Percentiles rank a stretch among this genome's conserved stretches.
These are phyloP conservation scores for Rhodosporidiobolus odoratus DNA, from an alignment of 768 basidiomycete species.

Conservation along the genomic window DNA sequence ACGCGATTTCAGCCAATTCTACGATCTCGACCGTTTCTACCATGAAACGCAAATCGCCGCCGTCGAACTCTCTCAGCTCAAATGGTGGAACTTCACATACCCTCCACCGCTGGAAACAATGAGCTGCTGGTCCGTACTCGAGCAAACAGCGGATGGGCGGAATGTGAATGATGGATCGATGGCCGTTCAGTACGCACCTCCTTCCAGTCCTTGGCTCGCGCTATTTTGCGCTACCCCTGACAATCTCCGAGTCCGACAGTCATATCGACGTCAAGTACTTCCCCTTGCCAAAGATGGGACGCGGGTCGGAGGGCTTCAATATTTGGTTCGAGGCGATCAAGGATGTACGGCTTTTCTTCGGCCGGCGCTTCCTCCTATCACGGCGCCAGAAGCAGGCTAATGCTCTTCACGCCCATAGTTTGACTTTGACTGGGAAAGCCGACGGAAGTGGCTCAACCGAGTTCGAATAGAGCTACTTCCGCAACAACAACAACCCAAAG, in stretches of 20 bases:
- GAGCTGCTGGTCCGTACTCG: slow-evolving; percentile 32
- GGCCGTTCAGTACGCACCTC: slow-evolving; percentile 10
- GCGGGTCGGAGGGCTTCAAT: background rate
- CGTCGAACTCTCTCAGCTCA: slow-evolving; percentile 16
- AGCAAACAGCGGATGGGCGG: slow-evolving; percentile 1
- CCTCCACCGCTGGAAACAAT: slow-evolving; percentile 9
- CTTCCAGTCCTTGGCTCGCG: background rate
- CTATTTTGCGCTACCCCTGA: background rate
- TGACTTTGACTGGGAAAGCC: slow-evolving; percentile 15
- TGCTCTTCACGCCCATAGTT: background rate
- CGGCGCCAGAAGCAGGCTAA: background rate
- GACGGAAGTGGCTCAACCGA: slow-evolving; percentile 10
- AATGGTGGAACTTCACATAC: background rate
- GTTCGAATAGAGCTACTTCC: slow-evolving; percentile 22
- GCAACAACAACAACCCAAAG: background rate
- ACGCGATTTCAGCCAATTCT: slow-evolving; percentile 20
- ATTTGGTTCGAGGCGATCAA: slow-evolving; percentile 28
- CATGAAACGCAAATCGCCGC: slow-evolving; percentile 15
- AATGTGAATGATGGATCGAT: slow-evolving; percentile 28
- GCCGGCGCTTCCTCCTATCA: no score
- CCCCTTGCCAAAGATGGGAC: slow-evolving; percentile 7
- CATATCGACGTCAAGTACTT: slow-evolving; percentile 21
- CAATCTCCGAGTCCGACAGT: background rate
- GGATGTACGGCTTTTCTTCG: background rate
- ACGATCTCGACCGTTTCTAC: slow-evolving; percentile 33